These are phyloP conservation scores for Zea luxurians DNA, from an alignment of 176 grass and related monocot species.

Conservation along the genomic window DNA sequence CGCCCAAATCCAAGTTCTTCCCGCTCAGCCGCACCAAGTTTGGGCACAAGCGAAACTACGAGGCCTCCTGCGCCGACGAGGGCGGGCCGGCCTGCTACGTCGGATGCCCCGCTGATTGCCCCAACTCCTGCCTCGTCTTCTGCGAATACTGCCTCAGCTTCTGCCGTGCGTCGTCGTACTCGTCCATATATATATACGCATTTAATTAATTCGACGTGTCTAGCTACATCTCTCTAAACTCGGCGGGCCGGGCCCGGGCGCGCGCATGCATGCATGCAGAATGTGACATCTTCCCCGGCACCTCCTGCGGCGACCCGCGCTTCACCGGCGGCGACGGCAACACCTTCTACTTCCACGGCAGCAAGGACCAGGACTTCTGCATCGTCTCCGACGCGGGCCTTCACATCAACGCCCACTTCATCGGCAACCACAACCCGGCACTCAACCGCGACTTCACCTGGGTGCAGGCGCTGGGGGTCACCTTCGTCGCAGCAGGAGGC, in stretches of 20 bases:
- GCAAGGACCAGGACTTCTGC: constrained; percentile 54
- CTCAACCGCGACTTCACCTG: constrained; percentile 61
- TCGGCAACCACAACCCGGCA: constrained; percentile 61
- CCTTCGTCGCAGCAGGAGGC: not conserved
- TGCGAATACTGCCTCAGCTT: constrained; percentile 56
- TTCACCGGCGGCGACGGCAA: constrained; percentile 78
- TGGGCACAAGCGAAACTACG: constrained; percentile 1
- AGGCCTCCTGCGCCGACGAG: not conserved
- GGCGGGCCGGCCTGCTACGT: constrained; percentile 24
- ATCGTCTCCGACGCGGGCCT: constrained; percentile 52
- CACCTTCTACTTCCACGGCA: constrained; percentile 85
- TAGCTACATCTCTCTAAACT: too few relatives aligned
- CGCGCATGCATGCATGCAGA: constrained; percentile 42
- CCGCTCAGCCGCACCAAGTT: not conserved
- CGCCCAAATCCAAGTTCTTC: not conserved
- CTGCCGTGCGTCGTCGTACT: constrained; percentile 34
- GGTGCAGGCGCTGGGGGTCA: constrained; percentile 54
- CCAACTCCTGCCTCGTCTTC: constrained; percentile 52
- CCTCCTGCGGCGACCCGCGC: constrained; percentile 56
- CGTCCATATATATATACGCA: too few relatives aligned
- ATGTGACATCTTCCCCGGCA: constrained; percentile 52
- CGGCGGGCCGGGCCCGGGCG: too few relatives aligned
- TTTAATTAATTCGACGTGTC: too few relatives aligned
- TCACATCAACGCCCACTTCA: constrained; percentile 78
- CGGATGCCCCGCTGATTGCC: constrained; percentile 44